phyloP scores from a whole-genome alignment of 2,329 filamentous ascomycete genomes.

The Plenodomus tracheiphilus region DNA sequence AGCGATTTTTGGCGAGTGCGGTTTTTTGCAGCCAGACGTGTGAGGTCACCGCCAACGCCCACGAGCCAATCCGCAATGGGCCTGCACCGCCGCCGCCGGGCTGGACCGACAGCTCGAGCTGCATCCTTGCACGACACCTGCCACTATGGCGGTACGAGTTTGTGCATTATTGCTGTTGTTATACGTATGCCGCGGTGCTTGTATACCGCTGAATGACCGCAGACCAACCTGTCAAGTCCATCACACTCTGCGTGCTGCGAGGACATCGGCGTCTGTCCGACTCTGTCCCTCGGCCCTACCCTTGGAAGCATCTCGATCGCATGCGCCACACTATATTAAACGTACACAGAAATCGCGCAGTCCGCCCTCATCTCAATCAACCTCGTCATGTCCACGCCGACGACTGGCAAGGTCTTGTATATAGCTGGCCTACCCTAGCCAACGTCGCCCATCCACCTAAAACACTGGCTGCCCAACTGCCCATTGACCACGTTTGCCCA shows the following conservation, averaged over 20 bases:
- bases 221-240: neutral
- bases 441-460: neutral
- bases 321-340: neutral
- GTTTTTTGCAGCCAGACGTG: slow-evolving; percentile 14
- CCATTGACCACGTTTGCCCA: neutral
- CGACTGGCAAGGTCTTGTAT: neutral
- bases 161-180: too few species aligned
- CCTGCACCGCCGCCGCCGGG: slow-evolving; percentile 10
- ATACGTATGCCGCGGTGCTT: too few species aligned
- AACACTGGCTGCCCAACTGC: neutral
- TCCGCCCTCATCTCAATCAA: neutral
- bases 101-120: slow-evolving; percentile 4
- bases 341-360: neutral
- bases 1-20: slow-evolving; percentile 19
- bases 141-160: too few species aligned
- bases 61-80: slow-evolving; percentile 4
- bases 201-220: neutral
- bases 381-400: neutral
- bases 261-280: neutral
- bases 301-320: neutral
- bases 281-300: neutral
- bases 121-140: neutral
- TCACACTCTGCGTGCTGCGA: neutral
- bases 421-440: neutral
- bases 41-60: slow-evolving; percentile 19